Base-by-base conservation (phyloP, 441 rosid genomes). In the Erodium trifolium region DNA sequence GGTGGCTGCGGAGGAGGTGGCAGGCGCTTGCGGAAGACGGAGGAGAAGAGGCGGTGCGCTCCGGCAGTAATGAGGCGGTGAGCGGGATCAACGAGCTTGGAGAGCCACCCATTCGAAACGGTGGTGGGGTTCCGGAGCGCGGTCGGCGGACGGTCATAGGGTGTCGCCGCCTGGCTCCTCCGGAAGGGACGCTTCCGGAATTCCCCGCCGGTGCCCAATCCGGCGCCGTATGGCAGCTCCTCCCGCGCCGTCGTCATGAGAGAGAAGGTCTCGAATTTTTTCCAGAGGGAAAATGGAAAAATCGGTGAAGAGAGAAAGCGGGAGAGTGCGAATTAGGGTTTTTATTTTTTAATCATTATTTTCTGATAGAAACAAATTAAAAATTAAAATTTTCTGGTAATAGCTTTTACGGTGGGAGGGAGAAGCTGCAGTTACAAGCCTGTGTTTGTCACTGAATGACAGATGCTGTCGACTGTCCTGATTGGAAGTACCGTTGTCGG, bases 1-100 rank as follows among this genome's bases (percentile, higher is more conserved):
- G 27, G 27, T 23, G 27, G 27, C 27, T 23, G 27, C 27, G 27
- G 27, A 23, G 27, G 27, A 23, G 27, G 27, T 70, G 82, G 82
- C 18, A 92, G 91, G n/a, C 91, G 96, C 72, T 90, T 90, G 64
- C 82, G 87, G 60, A 90, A 90, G 17, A 90, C 78, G 4, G 98
- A 88, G 41, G 79, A 84, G 67, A 87, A 92, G 12, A 94, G 87
- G 74, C 75, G 81, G 70, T 87, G 86, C 67, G 99, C 99, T 67
- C 92, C 73, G 9, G 87, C 82, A 37, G 88, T 68, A 74, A 94
- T 83, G 68, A 94, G 85, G 27, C 27, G 27, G 27, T 23, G 27
- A 23, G 27, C 27, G 27, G 27, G 27, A 23, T 23, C 27, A 23
- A 23, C 27, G 27, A 23, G 27, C 71, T 85, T 94, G 76, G 98